Evolutionary conservation across 768 basidiomycete genomes (phyloP), one percentile per base, ranked within the genome.

Genomic region (Kwoniella heveanensis): DNA sequence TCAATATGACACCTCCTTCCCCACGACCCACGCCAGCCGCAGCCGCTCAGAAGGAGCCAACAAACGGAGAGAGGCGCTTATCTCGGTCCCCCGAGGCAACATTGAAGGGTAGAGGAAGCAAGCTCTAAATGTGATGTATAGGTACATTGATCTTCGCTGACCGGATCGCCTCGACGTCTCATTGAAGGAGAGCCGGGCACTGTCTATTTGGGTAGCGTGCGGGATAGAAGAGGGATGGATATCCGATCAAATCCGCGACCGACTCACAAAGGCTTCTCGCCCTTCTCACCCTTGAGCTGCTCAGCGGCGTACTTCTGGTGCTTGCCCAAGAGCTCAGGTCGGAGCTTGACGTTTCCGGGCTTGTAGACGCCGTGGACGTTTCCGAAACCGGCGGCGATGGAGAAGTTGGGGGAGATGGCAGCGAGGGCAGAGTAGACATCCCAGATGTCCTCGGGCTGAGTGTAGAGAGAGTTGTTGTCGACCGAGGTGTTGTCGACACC

Each of bases 311-410:
- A 87, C 25, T 79, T 79, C 82, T 99, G 96, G 83, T 99, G 96
- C 83, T 92, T 91, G 29, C 86, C 85, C 69, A 99, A 86, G 65
- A 99, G 85, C 68, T 90, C 91, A 19, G 96, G 96, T 71, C 89
- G 88, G 67, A 99, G 86, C 72, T 85, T 87, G 79, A 99, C 96
- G 81, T 99, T 99, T 64, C 96, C 96, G 46, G 93, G 92, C 84
- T 96, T 98, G 86, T 99, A 99, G 55, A 99, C 95, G 77, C 95
- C 95, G 81, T 99, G 95, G 30, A 98, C 96, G 82, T 99, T 98
- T 37, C 96, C 96, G 79, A 98, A 97, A 19, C 89, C 95, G 72
- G 96, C 96, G 30, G 96, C 96, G 77, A 98, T 97, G 72, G 89
- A 91, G 83, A 99, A 99, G 83, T 91, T 91, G 80, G 91, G 90